A percentile compares a stretch with the other conserved stretches of the same genome.
Conservation (phyloP, 768 basidiomycete genomes). For the Suillus hirtellus region DNA sequence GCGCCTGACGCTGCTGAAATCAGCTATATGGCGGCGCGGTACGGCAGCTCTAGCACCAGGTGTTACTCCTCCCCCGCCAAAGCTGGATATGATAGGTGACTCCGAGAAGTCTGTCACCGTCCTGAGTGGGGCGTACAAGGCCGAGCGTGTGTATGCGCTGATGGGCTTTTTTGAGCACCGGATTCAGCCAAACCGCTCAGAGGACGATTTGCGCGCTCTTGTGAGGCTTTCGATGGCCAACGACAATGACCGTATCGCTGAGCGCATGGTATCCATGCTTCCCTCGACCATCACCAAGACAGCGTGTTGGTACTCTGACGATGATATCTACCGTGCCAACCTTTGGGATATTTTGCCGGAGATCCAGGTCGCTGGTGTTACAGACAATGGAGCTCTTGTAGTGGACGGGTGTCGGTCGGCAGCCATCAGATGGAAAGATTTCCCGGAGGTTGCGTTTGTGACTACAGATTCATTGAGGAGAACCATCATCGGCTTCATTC, state of each 20-base stretch:
- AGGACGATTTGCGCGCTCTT: conserved; percentile 19
- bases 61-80: not conserved
- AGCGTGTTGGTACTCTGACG: conserved; percentile 22
- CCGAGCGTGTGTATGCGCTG: conserved; percentile 22
- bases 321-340: conserved; percentile 18
- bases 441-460: conserved; percentile 17
- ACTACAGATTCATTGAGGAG: conserved; percentile 15
- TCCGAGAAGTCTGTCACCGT: not conserved
- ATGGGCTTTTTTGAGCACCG: conserved; percentile 27
- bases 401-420: conserved; percentile 22
- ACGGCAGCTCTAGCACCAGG: conserved; percentile 14
- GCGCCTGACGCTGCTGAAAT: conserved; percentile 18
- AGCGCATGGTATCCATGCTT: conserved; percentile 24
- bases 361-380: conserved; percentile 22
- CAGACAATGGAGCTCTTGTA: conserved; percentile 18
- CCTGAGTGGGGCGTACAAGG: conserved; percentile 15
- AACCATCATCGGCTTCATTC: conserved; percentile 9
- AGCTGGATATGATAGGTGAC: not conserved
- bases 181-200: conserved; percentile 17
- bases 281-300: conserved; percentile 5
- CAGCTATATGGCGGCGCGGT: conserved; percentile 22
- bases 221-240: conserved; percentile 25
- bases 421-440: conserved; percentile 24
- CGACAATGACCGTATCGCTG: conserved; percentile 23
- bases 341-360: conserved; percentile 23